Evolutionary conservation across 345 rosid species (phyloP).

Genomic region (Syzygium aromaticum): DNA sequence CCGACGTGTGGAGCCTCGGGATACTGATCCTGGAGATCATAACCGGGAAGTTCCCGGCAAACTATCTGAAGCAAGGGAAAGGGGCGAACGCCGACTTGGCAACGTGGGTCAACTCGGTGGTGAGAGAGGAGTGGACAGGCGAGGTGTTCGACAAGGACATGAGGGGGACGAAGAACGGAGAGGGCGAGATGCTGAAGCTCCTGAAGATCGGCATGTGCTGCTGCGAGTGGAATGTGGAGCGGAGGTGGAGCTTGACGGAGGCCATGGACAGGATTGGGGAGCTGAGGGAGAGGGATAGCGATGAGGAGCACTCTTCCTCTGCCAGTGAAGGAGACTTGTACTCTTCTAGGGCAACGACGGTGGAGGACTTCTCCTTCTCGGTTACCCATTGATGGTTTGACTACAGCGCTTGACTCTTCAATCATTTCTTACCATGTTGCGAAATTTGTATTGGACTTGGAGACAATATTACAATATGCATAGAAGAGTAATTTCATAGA

Average conservation of each 20-base stretch:
- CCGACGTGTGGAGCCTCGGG: slow-evolving; percentile 91
- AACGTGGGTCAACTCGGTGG: slow-evolving; percentile 70
- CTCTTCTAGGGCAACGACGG: slow-evolving; percentile 53
- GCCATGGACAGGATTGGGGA: slow-evolving; percentile 49
- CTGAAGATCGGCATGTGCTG: slow-evolving; percentile 82
- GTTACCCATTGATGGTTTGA: background rate
- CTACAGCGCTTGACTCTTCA: background rate
- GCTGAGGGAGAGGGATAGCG: slow-evolving; percentile 40
- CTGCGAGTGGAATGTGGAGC: slow-evolving; percentile 67
- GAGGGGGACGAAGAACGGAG: slow-evolving; percentile 43
- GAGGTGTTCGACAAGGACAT: slow-evolving; percentile 84
- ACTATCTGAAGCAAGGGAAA: slow-evolving; percentile 55
- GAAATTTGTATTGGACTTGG: background rate
- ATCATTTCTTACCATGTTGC: background rate
- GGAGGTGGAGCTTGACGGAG: slow-evolving; percentile 56
- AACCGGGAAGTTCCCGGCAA: slow-evolving; percentile 81
- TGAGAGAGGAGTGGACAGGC: slow-evolving; percentile 73
- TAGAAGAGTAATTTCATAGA: background rate
- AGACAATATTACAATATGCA: background rate
- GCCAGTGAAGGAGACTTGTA: slow-evolving; percentile 46
- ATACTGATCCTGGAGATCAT: slow-evolving; percentile 68
- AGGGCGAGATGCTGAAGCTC: slow-evolving; percentile 73
- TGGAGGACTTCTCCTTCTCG: slow-evolving; percentile 48
- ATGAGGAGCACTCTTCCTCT: slow-evolving; percentile 48
- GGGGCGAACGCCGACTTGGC: slow-evolving; percentile 47